These are phyloP conservation scores for Kodamaea kaohsiungensis DNA, from an alignment of 805 yeast species.

Conservation along the genomic window DNA sequence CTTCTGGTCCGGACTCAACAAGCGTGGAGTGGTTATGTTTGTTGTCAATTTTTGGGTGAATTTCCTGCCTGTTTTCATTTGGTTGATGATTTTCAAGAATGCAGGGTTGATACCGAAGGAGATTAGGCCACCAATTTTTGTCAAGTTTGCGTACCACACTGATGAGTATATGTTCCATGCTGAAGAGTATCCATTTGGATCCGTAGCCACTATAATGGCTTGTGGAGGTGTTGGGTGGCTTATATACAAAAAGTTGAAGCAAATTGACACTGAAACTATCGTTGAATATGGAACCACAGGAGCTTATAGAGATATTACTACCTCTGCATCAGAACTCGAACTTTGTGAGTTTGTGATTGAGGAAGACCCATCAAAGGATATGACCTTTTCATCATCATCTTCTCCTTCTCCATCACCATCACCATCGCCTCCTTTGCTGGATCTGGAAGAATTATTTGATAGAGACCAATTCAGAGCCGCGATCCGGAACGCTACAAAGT, in stretches of 20 bases:
- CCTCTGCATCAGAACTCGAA: conserved; percentile 1
- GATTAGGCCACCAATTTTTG: conserved; percentile 55
- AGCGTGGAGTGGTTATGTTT: conserved; percentile 38
- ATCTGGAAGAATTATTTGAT: conserved; percentile 1
- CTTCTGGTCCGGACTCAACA: conserved; percentile 34
- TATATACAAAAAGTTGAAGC: not conserved
- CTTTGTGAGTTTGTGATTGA: conserved; percentile 6
- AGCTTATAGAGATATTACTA: not conserved
- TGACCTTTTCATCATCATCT: not conserved
- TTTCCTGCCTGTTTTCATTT: conserved; percentile 53
- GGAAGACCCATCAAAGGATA: not conserved
- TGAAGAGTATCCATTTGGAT: conserved; percentile 6
- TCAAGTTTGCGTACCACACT: conserved; percentile 43
- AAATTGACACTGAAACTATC: conserved; percentile 1
- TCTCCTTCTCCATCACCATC: not conserved
- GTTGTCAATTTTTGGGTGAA: conserved; percentile 47
- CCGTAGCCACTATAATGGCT: not conserved
- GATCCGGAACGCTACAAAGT: not conserved
- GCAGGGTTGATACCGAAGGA: conserved; percentile 57
- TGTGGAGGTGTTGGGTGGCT: not conserved
- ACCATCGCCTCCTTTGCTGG: not conserved
- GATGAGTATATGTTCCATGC: conserved; percentile 41
- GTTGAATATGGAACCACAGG: not conserved
- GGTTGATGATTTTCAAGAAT: conserved; percentile 59
- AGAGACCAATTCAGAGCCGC: not conserved